Evolutionary conservation across 2,329 filamentous ascomycete genomes (phyloP).

Genomic region (Phialemoniopsis sp.): DNA sequence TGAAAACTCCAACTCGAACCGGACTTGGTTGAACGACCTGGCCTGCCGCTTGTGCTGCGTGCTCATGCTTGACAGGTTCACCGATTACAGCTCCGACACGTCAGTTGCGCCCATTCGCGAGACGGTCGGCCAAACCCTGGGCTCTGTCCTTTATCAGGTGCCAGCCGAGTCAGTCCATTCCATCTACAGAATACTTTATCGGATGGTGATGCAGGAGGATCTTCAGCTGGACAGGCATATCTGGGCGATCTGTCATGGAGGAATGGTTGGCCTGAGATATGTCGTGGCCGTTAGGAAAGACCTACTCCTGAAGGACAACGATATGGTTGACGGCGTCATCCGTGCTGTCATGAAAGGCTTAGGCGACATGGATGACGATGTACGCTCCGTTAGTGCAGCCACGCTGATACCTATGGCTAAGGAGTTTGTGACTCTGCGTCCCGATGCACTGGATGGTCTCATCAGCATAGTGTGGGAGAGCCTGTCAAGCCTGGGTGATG

Average conservation of each 20-base stretch:
- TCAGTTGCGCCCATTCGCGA: constrained; percentile 95
- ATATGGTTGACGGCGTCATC: constrained; percentile 90
- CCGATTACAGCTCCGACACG: constrained; percentile 95
- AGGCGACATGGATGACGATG: constrained; percentile 88
- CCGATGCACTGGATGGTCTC: constrained; percentile 70
- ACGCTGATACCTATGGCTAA: constrained; percentile 94
- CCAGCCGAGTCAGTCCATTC: constrained; percentile 74
- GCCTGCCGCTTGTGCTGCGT: constrained; percentile 94
- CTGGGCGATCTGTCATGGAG: constrained; percentile 96
- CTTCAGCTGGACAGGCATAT: constrained; percentile 67
- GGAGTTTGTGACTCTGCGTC: constrained; percentile 85
- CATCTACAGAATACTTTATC: constrained; percentile 79
- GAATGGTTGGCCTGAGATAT: constrained; percentile 95
- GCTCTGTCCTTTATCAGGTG: constrained; percentile 82
- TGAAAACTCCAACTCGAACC: constrained; percentile 78
- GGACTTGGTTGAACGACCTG: constrained; percentile 86
- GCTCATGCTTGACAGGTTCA: constrained; percentile 95
- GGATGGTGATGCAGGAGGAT: constrained; percentile 89
- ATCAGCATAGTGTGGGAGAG: constrained; percentile 98
- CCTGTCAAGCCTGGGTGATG: constrained; percentile 92
- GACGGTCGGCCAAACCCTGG: constrained; percentile 89
- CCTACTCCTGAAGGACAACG: constrained; percentile 74
- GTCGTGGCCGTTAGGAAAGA: constrained; percentile 94
- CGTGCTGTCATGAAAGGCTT: constrained; percentile 92
- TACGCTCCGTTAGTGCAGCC: constrained; percentile 94